Conservation (phyloP, 2,329 filamentous ascomycete genomes). For the Aspergillus transmontanensis region DNA sequence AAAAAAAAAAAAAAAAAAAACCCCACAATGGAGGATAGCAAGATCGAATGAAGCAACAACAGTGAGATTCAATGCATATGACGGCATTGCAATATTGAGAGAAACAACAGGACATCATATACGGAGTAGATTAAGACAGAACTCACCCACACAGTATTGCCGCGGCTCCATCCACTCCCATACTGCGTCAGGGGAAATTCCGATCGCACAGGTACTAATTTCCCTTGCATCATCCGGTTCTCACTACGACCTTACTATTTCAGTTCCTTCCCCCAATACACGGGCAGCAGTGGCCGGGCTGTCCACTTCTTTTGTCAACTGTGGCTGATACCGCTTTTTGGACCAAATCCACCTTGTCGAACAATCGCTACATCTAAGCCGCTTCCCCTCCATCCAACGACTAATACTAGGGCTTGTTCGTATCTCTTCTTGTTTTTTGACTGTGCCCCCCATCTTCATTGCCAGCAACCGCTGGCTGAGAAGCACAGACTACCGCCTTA, state of each 20-base stretch:
- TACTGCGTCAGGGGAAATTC: conserved; percentile 11
- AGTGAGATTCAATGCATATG: conserved; percentile 5
- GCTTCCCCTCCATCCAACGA: not conserved
- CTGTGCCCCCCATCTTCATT: conserved; percentile 10
- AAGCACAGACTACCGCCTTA: conserved; percentile 26
- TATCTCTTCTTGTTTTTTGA: conserved; percentile 3
- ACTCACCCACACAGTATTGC: not conserved
- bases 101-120: not conserved
- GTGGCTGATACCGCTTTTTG: conserved; percentile 21
- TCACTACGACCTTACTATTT: conserved; percentile 3
- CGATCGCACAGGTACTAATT: conserved; percentile 16
- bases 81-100: conserved; percentile 8
- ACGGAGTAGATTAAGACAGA: conserved; percentile 9
- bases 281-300: conserved; percentile 8
- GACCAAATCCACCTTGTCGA: conserved; percentile 5
- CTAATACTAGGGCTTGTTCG: conserved; percentile 6
- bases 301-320: conserved; percentile 16
- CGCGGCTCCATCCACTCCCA: conserved; percentile 16
- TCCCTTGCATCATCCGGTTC: conserved; percentile 19
- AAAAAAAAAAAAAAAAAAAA: not conserved
- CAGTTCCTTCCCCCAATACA: conserved; percentile 1
- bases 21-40: not conserved
- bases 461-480: conserved; percentile 22
- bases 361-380: not conserved
- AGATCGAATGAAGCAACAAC: conserved; percentile 1